Conservation (phyloP, 2,329 filamentous ascomycete genomes). For the Scleromitrula shiraiana region DNA sequence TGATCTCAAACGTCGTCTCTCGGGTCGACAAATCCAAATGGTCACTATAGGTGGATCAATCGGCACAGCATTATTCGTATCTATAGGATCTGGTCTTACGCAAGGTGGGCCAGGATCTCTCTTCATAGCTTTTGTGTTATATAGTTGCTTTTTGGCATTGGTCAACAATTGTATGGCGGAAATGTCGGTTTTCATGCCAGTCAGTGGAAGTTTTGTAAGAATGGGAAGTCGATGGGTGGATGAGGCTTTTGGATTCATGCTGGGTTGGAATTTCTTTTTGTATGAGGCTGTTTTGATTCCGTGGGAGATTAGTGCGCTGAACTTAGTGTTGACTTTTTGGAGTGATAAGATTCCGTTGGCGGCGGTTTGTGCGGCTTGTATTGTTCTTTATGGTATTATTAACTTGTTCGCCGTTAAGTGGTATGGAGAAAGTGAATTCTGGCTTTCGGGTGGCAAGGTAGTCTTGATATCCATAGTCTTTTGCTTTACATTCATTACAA, state of each 20-base stretch:
- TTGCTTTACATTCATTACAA: slow-evolving; percentile 66
- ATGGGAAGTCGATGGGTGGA: slow-evolving; percentile 47
- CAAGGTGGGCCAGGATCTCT: slow-evolving; percentile 30
- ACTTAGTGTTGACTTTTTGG: slow-evolving; percentile 39
- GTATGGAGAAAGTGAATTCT: slow-evolving; percentile 68
- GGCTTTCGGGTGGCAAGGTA: slow-evolving; percentile 38
- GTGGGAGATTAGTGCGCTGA: slow-evolving; percentile 35
- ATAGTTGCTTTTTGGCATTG: slow-evolving; percentile 34
- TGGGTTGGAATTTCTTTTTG: slow-evolving; percentile 55
- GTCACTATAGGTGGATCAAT: slow-evolving; percentile 41
- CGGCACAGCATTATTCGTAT: slow-evolving; percentile 40
- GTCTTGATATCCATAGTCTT: slow-evolving; percentile 39
- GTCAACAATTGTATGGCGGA: slow-evolving; percentile 34
- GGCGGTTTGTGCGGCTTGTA: slow-evolving; percentile 31
- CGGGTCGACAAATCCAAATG: slow-evolving; percentile 41
- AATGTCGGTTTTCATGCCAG: slow-evolving; percentile 49
- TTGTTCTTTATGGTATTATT: slow-evolving; percentile 40
- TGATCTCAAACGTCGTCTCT: slow-evolving; percentile 30
- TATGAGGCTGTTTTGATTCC: slow-evolving; percentile 35
- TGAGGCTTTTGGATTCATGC: slow-evolving; percentile 44
- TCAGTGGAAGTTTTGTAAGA: slow-evolving; percentile 44
- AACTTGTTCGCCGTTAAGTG: slow-evolving; percentile 59
- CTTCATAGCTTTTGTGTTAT: slow-evolving; percentile 40
- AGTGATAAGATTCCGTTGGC: slow-evolving; percentile 31
- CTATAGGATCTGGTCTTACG: slow-evolving; percentile 34